Conservation (phyloP, 139 green algal species). For the Picochlorum costavermella region DNA sequence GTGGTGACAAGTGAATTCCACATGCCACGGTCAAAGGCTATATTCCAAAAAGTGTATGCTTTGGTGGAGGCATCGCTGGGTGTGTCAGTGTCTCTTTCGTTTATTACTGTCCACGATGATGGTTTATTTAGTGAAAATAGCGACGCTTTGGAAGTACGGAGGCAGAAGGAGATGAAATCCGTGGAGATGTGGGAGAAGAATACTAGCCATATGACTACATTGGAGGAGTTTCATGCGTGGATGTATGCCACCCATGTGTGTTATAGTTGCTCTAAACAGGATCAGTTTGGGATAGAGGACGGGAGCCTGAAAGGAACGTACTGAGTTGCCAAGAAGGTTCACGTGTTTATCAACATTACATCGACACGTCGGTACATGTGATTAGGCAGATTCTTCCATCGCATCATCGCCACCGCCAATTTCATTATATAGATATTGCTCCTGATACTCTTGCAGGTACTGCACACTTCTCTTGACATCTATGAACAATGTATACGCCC, state of each 20-base stretch:
- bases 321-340: slow-evolving; percentile 1
- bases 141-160: slow-evolving; percentile 34
- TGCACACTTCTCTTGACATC: slow-evolving; percentile 76
- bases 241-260: slow-evolving; percentile 63
- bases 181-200: slow-evolving; percentile 37
- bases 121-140: slow-evolving; percentile 33
- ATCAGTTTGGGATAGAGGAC: slow-evolving; percentile 16
- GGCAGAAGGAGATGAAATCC: slow-evolving; percentile 40
- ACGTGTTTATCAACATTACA: neutral
- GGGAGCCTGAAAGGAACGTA: slow-evolving; percentile 9
- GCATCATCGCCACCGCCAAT: slow-evolving; percentile 29
- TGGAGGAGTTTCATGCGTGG: slow-evolving; percentile 57
- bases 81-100: neutral
- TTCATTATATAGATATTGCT: slow-evolving; percentile 99
- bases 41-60: slow-evolving; percentile 53
- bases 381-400: neutral
- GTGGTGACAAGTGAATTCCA: slow-evolving; percentile 72
- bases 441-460: slow-evolving; percentile 89
- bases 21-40: slow-evolving; percentile 58
- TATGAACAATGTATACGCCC: slow-evolving; percentile 93
- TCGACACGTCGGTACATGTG: neutral
- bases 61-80: slow-evolving; percentile 24
- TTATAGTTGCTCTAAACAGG: slow-evolving; percentile 59
- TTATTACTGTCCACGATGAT: slow-evolving; percentile 35
- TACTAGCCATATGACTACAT: slow-evolving; percentile 1